Base-by-base conservation (phyloP, 2,329 filamentous ascomycete genomes). In the Parafenestella ontariensis region DNA sequence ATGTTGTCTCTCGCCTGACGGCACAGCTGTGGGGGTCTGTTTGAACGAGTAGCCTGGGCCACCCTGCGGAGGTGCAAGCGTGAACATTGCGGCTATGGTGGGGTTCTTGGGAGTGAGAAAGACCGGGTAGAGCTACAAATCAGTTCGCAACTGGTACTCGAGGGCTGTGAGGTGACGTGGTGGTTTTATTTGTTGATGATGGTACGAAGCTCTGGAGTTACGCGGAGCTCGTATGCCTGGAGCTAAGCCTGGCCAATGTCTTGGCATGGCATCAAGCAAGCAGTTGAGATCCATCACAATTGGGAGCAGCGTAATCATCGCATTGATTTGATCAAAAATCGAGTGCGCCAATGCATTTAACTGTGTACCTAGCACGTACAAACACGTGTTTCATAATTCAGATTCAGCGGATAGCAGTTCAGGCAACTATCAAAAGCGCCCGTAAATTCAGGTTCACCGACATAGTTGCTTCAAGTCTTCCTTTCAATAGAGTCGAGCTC, bases 1-100 rank as follows among this genome's bases (percentile, higher is more conserved):
- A 79, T 96, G 93, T 81, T 95, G 82, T 69, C 82, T 79, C 60
- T 79, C 77, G 70, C 79, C 79, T 56, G 79, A 78, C 55, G 81
- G 78, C 50, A 74, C 75, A 62, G 72, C 70, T 69, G 74, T 76
- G 70, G 78, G 77, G 64, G 78, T 78, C 72, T 83, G 78, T 60
- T 79, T 78, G 80, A 87, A 88, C 61, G 85, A 87, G 77, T 85
- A 87, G 74, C 83, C 81, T 66, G 84, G 80, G 60, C 78, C 79
- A 68, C 82, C 80, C 68, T 78, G 77, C 59, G 81, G 79, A 63
- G 81, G 76, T 67, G 79, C 76, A 49, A 78, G 76, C 70, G 78
- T 75, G 74, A 83, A 78, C 56, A 86, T 72, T 56, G 83, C 81
- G 64, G 82, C 81, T 84, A 87, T 87, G 58, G 49, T 66, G 54